Evolutionary conservation across 1,284 basidiomycete species (phyloP), one percentile per base, ranked within the genome.

Genomic region (Ganoderma lucidum): DNA sequence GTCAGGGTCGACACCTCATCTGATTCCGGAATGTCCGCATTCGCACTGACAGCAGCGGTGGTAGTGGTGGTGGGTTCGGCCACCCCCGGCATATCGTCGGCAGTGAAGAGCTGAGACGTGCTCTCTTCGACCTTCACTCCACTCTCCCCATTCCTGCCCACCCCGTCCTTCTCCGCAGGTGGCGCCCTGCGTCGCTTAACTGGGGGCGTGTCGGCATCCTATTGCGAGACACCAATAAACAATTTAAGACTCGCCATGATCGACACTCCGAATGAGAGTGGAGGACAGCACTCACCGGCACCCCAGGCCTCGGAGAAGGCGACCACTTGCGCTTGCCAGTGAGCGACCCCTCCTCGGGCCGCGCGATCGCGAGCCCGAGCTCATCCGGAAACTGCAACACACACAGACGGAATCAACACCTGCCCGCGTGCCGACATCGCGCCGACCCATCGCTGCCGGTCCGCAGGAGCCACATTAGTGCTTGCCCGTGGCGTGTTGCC

Each of bases 151-250:
- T n/a, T 30, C 62, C 58, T 55, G 6, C 42, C 61, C 23, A 39
- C 42, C 28, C 68, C 73, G 8, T 55, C 58, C 17, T 51, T 51
- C 32, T 68, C 73, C 9, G 58, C 59, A 35, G 72, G 66, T 3
- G 74, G 73, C 51, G 75, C 75, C 71, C 66, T 76, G 63, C 71
- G 73, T 65, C 75, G 69, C 62, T 77, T 77, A 58, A 64, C 64
- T 15, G 74, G 73, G 15, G 74, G 74, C 23, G 48, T 48, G 56
- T 55, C 68, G 15, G 62, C 28, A 42, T 44, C 42, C 60, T 66
- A 39, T 61, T 30, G 39, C 39, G n/a, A 30, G 4, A 41, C 23
- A 5, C 37, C 39, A 42, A 42, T 61, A 59, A 39, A 59, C 56
- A 17, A 19, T 39, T 59, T n/a, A 59, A 35, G 15, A 59, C n/a